Percentiles rank a stretch among this genome's conserved stretches.
Evolutionary conservation across 495 filamentous ascomycete genomes (phyloP).

Genomic region (Aspergillus coremiiformis): DNA sequence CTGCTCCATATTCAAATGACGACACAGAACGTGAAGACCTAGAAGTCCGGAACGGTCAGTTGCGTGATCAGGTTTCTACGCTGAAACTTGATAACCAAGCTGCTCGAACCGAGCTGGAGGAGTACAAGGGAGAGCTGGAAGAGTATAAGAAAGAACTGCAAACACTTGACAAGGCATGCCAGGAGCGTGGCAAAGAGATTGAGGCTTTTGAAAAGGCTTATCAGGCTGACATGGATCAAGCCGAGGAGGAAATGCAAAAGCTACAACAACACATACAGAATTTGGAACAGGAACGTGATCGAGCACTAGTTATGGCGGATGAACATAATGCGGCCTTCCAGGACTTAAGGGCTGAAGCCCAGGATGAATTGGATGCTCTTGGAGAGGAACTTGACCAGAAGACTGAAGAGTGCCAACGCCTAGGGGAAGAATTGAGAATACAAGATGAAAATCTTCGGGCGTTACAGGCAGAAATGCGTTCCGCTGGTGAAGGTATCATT

Average conservation of each 20-base stretch:
- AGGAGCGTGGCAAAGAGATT: not conserved
- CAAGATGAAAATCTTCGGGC: conserved; percentile 71
- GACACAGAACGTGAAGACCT: conserved; percentile 80
- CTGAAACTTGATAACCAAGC: conserved; percentile 80
- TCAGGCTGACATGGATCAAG: conserved; percentile 69
- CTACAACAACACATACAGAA: conserved; percentile 46
- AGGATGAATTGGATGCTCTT: conserved; percentile 78
- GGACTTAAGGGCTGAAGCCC: conserved; percentile 67
- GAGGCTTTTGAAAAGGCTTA: conserved; percentile 50
- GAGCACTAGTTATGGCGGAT: conserved; percentile 68
- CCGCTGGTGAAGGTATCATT: conserved; percentile 76
- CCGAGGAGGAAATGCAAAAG: conserved; percentile 70
- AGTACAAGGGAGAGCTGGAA: conserved; percentile 59
- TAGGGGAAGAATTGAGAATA: conserved; percentile 49
- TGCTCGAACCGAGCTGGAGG: conserved; percentile 65
- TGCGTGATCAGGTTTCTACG: conserved; percentile 78
- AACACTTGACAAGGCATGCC: not conserved
- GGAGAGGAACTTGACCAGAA: conserved; percentile 70
- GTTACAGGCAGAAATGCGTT: conserved; percentile 83
- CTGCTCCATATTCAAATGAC: conserved; percentile 59
- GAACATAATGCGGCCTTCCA: conserved; percentile 77
- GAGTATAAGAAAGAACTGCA: not conserved
- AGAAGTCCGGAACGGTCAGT: conserved; percentile 71
- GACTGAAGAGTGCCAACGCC: conserved; percentile 61
- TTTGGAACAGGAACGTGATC: conserved; percentile 60